These are phyloP conservation scores for Mycotypha africana DNA, from an alignment of 371 early-diverging fungal genomes.

Conservation along the genomic window DNA sequence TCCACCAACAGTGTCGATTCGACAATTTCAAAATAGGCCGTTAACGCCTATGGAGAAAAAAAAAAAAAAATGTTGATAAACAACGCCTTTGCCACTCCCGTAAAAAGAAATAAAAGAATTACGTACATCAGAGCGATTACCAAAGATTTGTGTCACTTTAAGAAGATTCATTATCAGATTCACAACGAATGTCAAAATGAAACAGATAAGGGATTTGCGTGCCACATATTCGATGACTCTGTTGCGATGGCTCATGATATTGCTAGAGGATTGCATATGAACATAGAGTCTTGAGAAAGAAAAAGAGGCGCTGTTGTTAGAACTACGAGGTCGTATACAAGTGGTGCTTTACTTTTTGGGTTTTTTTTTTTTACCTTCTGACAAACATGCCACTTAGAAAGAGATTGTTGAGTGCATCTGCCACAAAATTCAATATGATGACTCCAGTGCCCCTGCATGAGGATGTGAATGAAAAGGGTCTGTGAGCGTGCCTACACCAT, in stretches of 20 bases:
- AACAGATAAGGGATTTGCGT: slow-evolving; percentile 35
- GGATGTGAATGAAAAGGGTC: neutral
- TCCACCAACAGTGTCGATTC: slow-evolving; percentile 41
- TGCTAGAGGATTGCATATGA: slow-evolving; percentile 25
- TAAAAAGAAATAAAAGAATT: too few species aligned
- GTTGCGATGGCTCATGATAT: slow-evolving; percentile 31
- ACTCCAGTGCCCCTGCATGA: slow-evolving; percentile 35
- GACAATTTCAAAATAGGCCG: slow-evolving; percentile 34
- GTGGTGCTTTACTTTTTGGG: neutral
- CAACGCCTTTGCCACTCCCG: neutral
- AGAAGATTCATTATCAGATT: slow-evolving; percentile 39
- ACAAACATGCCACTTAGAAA: slow-evolving; percentile 49
- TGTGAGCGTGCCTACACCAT: neutral
- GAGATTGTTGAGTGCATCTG: slow-evolving; percentile 32
- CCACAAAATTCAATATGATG: slow-evolving; percentile 38
- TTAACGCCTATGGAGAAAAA: slow-evolving; percentile 33
- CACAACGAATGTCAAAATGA: slow-evolving; percentile 31
- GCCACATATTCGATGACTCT: slow-evolving; percentile 39
- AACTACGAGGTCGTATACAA: too few species aligned
- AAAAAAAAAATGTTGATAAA: neutral
- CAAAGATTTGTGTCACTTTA: slow-evolving; percentile 31
- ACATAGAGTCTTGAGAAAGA: slow-evolving; percentile 24
- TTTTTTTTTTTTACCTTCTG: slow-evolving; percentile 20
- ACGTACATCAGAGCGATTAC: slow-evolving; percentile 39
- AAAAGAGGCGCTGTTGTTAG: neutral